Base-by-base conservation (phyloP, 2,329 filamentous ascomycete species). In the Hypoxylon sp. region DNA sequence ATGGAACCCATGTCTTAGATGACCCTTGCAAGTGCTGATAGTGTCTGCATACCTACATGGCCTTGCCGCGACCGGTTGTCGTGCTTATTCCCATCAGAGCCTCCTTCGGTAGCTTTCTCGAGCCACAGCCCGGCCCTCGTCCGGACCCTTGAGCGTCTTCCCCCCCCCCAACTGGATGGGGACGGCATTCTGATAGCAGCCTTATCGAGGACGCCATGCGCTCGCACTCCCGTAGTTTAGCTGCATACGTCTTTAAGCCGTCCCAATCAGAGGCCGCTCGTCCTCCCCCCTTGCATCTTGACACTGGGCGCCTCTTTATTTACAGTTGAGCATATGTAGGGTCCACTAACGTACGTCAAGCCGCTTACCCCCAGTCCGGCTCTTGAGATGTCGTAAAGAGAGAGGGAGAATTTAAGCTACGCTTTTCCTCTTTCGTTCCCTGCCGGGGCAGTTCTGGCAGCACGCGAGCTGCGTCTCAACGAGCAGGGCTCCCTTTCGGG, bases 1-100 rank as follows among this genome's bases (percentile, higher is more conserved):
- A 52, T 55, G 49, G 60, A 20, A 59, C 55, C 62, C 62, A 60
- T 65, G 62, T 65, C 61, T 64, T 64, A 59, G 48, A 54, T 52
- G 61, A 64, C 49, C 61, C 61, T 64, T 64, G 58, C 47, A 58
- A 52, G 61, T 62, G 51, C 52, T 62, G 59, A 55, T 64, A 54
- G 48, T 60, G 60, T 56, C 58, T 57, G 61, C 61, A 64, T 58
- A 64, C 58, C 51, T 56, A 55, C 61, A 64, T 51, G 61, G 50
- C 45, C 46, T 46, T 64, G 61, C 61, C 61, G 61, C 55, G 58
- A 64, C 55, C 58, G 61, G 61, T 59, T 57, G 51, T 38, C 40
- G 29, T 58, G 58, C 51, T 50, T 57, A 49, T 61, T 35, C 45
- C 55, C 41, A 43, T 46, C 61, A 63, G 60, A 63, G 62, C 56